Evolutionary conservation across 352 stramenopile genomes (phyloP).

Genomic region (Phytophthora brassicae): DNA sequence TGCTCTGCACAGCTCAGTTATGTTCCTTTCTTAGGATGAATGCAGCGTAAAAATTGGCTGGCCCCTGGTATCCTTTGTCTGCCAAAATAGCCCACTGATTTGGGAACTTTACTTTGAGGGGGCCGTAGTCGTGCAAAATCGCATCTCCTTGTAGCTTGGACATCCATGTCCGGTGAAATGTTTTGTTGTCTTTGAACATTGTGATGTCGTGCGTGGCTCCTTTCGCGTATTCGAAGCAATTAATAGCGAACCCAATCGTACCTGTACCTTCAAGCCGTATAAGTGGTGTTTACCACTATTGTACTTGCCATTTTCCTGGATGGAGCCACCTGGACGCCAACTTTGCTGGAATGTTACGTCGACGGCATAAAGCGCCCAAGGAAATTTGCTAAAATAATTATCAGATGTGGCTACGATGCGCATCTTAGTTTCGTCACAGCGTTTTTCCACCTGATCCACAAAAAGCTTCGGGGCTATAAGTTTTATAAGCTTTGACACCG

Average conservation of each 20-base stretch:
- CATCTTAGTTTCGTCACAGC: not conserved
- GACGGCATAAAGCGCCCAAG: slow-evolving; percentile 1
- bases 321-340: slow-evolving; percentile 1
- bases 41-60: not conserved
- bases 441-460: not conserved
- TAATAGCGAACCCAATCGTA: slow-evolving; percentile 4
- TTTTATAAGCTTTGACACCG: slow-evolving; percentile 1
- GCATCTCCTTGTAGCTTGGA: not conserved
- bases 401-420: not conserved
- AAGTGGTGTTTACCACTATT: slow-evolving; percentile 9
- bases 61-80: slow-evolving; percentile 5
- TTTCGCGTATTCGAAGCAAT: slow-evolving; percentile 2
- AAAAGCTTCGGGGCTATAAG: slow-evolving; percentile 3
- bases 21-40: slow-evolving; percentile 1
- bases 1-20: not conserved
- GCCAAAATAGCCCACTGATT: slow-evolving; percentile 1
- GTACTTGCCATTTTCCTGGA: slow-evolving; percentile 1
- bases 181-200: no score
- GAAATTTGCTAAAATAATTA: not conserved
- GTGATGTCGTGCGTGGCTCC: slow-evolving; percentile 8
- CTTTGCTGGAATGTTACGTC: slow-evolving; percentile 16
- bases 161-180: not conserved
- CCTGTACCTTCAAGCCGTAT: slow-evolving; percentile 7
- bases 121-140: not conserved
- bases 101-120: not conserved